Conservation (phyloP, 768 basidiomycete genomes). For the Tricholomella constricta region DNA sequence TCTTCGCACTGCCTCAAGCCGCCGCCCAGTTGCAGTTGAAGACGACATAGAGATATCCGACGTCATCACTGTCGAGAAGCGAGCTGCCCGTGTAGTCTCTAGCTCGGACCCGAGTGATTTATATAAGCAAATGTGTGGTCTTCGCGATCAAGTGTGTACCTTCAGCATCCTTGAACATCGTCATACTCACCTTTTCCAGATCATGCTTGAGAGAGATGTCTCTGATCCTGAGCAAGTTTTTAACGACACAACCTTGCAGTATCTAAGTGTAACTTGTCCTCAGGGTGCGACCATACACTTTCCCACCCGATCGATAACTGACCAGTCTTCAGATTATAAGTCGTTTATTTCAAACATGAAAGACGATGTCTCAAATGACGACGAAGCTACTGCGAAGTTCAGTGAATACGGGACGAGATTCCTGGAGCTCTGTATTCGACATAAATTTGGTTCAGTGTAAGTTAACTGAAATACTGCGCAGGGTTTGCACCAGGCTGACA, state of each 20-base stretch:
- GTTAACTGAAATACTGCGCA: background rate
- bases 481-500: background rate
- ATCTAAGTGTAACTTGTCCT: constrained; percentile 41
- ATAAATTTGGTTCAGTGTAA: constrained; percentile 23
- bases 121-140: constrained; percentile 25
- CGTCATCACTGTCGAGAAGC: background rate
- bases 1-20: background rate
- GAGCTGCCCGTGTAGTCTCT: background rate
- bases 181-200: constrained; percentile 21
- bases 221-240: constrained; percentile 33
- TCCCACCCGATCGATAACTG: background rate
- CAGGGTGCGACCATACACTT: constrained; percentile 31
- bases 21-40: background rate
- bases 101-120: constrained; percentile 22
- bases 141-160: constrained; percentile 27
- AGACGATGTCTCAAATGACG: constrained; percentile 38
- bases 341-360: constrained; percentile 40
- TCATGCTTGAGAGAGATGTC: constrained; percentile 27
- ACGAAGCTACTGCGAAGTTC: constrained; percentile 44
- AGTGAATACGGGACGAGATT: constrained; percentile 37
- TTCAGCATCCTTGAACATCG: background rate
- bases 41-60: background rate
- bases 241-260: constrained; percentile 36
- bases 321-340: constrained; percentile 32
- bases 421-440: constrained; percentile 37